phyloP scores from a whole-genome alignment of 2,329 filamentous ascomycete genomes.

The Raffaelea ambrosiae region DNA sequence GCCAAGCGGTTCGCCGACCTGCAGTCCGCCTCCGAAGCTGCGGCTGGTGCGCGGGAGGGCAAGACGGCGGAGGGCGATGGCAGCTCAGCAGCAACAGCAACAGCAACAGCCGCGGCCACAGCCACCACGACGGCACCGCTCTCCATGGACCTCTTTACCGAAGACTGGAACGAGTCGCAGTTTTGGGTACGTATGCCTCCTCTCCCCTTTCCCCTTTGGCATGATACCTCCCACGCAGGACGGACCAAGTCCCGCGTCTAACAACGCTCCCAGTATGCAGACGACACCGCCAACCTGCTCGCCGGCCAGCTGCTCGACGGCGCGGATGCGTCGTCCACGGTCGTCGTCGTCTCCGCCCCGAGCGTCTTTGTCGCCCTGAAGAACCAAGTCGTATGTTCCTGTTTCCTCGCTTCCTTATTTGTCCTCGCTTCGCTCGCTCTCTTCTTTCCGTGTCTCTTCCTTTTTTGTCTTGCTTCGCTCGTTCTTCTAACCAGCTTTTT shows the following conservation, averaged over 20 bases:
- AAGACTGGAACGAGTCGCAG: constrained; percentile 78
- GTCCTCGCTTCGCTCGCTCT: neutral
- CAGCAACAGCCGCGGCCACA: too few species aligned
- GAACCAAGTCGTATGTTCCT: constrained; percentile 33
- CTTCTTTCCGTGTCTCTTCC: neutral
- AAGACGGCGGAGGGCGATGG: neutral
- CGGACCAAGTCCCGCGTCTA: neutral
- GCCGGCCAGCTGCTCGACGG: constrained; percentile 59
- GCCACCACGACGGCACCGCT: constrained; percentile 18
- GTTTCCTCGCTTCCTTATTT: neutral
- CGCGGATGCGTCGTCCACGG: constrained; percentile 41
- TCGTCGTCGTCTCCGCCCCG: constrained; percentile 66
- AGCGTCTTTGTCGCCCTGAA: constrained; percentile 71
- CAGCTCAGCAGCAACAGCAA: too few species aligned
- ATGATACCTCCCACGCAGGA: too few species aligned
- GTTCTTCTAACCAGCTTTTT: too few species aligned
- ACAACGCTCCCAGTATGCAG: constrained; percentile 53
- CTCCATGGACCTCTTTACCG: constrained; percentile 62
- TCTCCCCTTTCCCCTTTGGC: too few species aligned
- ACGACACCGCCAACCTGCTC: constrained; percentile 57
- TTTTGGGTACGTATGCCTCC: constrained; percentile 58
- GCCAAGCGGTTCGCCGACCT: constrained; percentile 61
- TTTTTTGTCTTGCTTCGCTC: neutral
- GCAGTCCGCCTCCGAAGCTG: constrained; percentile 50
- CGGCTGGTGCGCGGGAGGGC: constrained; percentile 17